A percentile compares a stretch with the other conserved stretches of the same genome.
phyloP scores from a whole-genome alignment of 2,329 filamentous ascomycete species.

The Aspergillus sp. region DNA sequence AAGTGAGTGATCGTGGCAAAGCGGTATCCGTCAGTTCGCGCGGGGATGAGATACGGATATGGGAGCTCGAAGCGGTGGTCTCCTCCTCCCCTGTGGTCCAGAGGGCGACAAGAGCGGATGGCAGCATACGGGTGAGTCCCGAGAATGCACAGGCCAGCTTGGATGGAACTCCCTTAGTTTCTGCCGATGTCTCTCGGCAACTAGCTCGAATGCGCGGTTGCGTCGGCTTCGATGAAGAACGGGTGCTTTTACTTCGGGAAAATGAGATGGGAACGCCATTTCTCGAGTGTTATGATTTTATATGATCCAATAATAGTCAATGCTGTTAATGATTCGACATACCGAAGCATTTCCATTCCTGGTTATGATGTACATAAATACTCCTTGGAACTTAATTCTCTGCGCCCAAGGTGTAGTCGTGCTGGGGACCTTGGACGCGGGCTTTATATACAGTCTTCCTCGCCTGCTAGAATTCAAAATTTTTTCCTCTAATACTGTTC shows the following conservation, averaged over 20 bases:
- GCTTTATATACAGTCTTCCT: not conserved
- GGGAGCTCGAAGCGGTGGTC: slow-evolving; percentile 74
- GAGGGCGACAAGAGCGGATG: slow-evolving; percentile 37
- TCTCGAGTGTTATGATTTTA: slow-evolving; percentile 81
- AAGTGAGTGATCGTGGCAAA: slow-evolving; percentile 76
- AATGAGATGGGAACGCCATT: slow-evolving; percentile 59
- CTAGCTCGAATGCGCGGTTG: slow-evolving; percentile 48
- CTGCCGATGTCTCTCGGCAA: slow-evolving; percentile 31
- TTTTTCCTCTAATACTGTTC: not conserved
- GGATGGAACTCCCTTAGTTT: slow-evolving; percentile 15
- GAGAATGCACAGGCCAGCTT: slow-evolving; percentile 19
- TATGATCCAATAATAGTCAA: slow-evolving; percentile 32
- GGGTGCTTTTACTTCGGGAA: slow-evolving; percentile 78
- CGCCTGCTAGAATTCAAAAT: not conserved
- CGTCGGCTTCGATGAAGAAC: slow-evolving; percentile 86
- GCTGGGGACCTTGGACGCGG: not conserved
- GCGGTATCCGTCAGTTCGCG: slow-evolving; percentile 78
- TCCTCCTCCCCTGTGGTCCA: slow-evolving; percentile 40
- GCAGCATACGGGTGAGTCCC: slow-evolving; percentile 48
- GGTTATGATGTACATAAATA: too few species aligned
- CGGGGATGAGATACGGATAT: slow-evolving; percentile 74
- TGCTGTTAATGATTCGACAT: too few species aligned
- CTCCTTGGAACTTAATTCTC: too few species aligned
- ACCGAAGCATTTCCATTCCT: too few species aligned
- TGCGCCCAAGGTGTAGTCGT: not conserved